These are phyloP conservation scores for Cladosporium austrohemisphaericum DNA, from an alignment of 2,329 filamentous ascomycete genomes.

Conservation along the genomic window DNA sequence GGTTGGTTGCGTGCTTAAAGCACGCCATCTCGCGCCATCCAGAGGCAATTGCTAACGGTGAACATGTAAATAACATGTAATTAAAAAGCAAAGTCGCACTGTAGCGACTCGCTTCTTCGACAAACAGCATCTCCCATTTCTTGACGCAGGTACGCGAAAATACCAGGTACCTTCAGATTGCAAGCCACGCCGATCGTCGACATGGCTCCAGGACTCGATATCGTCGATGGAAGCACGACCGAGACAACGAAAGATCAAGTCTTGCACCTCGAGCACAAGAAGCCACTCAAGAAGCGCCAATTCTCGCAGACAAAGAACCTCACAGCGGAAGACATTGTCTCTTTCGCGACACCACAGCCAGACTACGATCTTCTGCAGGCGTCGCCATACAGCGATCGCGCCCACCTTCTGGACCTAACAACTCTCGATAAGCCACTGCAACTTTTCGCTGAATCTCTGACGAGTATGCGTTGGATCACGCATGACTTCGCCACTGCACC, in stretches of 20 bases:
- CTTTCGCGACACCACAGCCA: background rate
- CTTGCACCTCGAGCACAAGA: background rate
- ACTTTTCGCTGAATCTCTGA: constrained; percentile 69
- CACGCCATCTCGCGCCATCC: constrained; percentile 1
- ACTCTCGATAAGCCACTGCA: constrained; percentile 62
- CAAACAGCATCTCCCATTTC: background rate
- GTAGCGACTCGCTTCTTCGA: background rate
- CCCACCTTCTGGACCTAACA: constrained; percentile 70
- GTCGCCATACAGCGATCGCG: constrained; percentile 70
- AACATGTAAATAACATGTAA: background rate
- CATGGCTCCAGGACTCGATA: constrained; percentile 4
- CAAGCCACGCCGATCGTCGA: background rate
- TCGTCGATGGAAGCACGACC: background rate
- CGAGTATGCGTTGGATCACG: constrained; percentile 58
- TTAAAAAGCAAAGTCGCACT: background rate
- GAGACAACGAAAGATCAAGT: constrained; percentile 1
- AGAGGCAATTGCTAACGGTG: background rate
- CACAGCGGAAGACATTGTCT: constrained; percentile 1
- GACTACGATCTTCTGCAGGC: constrained; percentile 51
- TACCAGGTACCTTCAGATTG: too few species aligned
- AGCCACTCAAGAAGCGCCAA: background rate
- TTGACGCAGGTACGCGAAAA: constrained; percentile 5
- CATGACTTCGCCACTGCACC: constrained; percentile 71
- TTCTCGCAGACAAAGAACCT: constrained; percentile 8
- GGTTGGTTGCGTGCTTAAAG: background rate